These are phyloP conservation scores for Dalbergia cultrata DNA, from an alignment of 306 rosid species.

Conservation along the genomic window DNA sequence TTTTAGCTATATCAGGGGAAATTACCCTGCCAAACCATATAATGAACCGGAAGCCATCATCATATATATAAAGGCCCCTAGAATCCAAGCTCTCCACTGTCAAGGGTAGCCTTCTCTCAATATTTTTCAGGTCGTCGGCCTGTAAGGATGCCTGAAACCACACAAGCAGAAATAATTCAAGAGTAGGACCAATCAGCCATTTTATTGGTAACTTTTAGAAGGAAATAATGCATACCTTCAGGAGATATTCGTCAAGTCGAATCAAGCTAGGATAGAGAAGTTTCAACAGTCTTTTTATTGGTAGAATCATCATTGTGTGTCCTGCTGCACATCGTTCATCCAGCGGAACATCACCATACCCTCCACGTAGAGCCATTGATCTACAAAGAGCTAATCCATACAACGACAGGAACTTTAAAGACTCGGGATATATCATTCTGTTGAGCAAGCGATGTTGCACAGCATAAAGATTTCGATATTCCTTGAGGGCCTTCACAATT, in stretches of 20 bases:
- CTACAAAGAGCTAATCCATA: slow-evolving; percentile 90
- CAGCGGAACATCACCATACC: slow-evolving; percentile 77
- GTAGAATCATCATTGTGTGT: slow-evolving; percentile 82
- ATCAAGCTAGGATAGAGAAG: slow-evolving; percentile 87
- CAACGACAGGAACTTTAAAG: slow-evolving; percentile 77
- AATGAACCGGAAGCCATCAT: slow-evolving; percentile 86
- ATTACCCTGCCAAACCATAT: slow-evolving; percentile 94
- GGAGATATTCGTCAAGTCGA: slow-evolving; percentile 82
- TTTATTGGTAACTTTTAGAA: slow-evolving; percentile 20
- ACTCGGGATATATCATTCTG: slow-evolving; percentile 95
- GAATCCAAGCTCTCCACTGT: slow-evolving; percentile 86
- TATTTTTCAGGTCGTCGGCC: slow-evolving; percentile 61
- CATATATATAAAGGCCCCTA: slow-evolving; percentile 84
- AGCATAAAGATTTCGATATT: slow-evolving; percentile 88
- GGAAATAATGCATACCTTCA: slow-evolving; percentile 65
- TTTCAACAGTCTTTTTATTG: slow-evolving; percentile 83
- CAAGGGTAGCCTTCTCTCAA: slow-evolving; percentile 82
- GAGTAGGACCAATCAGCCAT: slow-evolving; percentile 20
- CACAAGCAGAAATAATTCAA: slow-evolving; percentile 47
- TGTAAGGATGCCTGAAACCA: slow-evolving; percentile 62
- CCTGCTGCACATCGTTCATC: slow-evolving; percentile 97
- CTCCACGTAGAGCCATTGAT: slow-evolving; percentile 92
- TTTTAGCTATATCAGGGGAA: slow-evolving; percentile 92
- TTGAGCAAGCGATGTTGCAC: slow-evolving; percentile 94
- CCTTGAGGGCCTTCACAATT: slow-evolving; percentile 87